Evolutionary conservation across 331 rosid species (phyloP).

Genomic region (Dryas integrifolia): DNA sequence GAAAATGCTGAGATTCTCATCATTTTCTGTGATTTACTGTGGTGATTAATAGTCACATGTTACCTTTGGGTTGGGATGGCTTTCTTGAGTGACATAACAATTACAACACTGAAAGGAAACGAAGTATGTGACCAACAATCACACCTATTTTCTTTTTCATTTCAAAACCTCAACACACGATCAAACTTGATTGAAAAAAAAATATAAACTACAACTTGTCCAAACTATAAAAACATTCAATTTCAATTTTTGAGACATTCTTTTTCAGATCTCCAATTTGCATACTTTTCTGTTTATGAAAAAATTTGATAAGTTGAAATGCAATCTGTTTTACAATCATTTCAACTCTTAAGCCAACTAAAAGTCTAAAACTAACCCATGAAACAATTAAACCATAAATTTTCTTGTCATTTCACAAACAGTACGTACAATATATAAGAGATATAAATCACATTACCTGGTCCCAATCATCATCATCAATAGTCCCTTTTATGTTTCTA

Average conservation of each 20-base stretch:
- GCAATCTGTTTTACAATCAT: neutral
- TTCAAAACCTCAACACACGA: neutral
- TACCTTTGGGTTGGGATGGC: neutral
- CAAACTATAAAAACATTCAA: neutral
- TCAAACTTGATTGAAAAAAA: neutral
- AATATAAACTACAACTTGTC: neutral
- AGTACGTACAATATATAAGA: neutral
- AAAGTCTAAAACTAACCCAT: neutral
- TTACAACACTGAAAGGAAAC: neutral
- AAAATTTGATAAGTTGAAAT: neutral
- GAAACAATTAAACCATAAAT: neutral
- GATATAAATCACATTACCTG: constrained; percentile 55
- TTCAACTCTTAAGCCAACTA: neutral
- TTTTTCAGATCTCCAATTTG: neutral
- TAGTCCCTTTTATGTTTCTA: constrained; percentile 87
- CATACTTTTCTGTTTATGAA: neutral
- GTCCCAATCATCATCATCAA: constrained; percentile 96
- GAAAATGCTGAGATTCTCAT: neutral
- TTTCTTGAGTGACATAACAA: neutral
- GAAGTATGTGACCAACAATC: neutral
- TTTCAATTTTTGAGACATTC: neutral
- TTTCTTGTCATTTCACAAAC: neutral
- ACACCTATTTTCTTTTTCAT: neutral
- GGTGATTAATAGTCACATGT: neutral
- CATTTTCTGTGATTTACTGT: neutral